phyloP scores from a whole-genome alignment of 768 basidiomycete species.

The Leccinum fibrillosum region DNA sequence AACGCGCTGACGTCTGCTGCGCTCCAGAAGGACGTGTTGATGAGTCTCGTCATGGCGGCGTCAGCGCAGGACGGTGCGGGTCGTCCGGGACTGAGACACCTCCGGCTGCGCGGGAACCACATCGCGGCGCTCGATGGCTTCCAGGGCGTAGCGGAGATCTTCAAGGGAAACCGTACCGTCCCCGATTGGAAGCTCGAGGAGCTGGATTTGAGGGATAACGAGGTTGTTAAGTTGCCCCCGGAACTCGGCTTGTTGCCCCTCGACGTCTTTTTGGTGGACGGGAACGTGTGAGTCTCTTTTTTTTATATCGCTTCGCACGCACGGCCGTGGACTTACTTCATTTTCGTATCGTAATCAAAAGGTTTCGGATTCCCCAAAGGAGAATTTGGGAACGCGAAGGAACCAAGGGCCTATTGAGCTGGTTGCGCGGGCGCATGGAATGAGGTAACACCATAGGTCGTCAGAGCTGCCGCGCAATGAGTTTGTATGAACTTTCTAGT shows the following conservation, averaged over 20 bases:
- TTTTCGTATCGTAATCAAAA: conserved; percentile 25
- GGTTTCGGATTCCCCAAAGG: conserved; percentile 79
- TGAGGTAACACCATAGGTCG: conserved; percentile 21
- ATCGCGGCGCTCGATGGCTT: conserved; percentile 63
- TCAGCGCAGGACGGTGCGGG: conserved; percentile 25
- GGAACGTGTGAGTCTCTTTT: conserved; percentile 63
- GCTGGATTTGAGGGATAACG: conserved; percentile 79
- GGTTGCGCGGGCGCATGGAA: conserved; percentile 75
- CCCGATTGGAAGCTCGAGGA: conserved; percentile 78
- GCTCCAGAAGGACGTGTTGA: conserved; percentile 46
- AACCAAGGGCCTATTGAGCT: conserved; percentile 75
- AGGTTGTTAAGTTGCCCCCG: conserved; percentile 64
- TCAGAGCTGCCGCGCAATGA: not conserved
- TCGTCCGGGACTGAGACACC: conserved; percentile 58
- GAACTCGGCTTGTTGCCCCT: conserved; percentile 73
- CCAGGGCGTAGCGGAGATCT: conserved; percentile 54
- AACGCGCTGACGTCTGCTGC: conserved; percentile 59
- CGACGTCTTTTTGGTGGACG: conserved; percentile 81
- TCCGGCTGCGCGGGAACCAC: conserved; percentile 67
- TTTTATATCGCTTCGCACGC: not conserved
- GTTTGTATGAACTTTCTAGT: not conserved
- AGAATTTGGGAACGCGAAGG: conserved; percentile 87
- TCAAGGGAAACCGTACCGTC: conserved; percentile 61
- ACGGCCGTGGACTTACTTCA: too few species aligned
- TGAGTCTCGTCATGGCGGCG: conserved; percentile 49